phyloP scores from a whole-genome alignment of 331 rosid species.

The Ulmus americana region DNA sequence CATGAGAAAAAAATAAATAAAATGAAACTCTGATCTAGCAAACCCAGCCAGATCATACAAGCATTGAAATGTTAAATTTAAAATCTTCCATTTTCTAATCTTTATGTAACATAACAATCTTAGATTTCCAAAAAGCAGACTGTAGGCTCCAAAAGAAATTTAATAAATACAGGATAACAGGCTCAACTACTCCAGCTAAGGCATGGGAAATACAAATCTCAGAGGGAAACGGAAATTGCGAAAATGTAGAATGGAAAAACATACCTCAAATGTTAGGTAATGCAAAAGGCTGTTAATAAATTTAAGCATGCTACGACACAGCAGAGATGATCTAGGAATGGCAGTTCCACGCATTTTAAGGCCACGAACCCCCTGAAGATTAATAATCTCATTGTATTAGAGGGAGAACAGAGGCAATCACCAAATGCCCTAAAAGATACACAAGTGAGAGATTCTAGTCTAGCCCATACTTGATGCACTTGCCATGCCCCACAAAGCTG shows the following conservation, averaged over 20 bases:
- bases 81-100: not conserved
- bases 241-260: constrained; percentile 27
- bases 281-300: constrained; percentile 86
- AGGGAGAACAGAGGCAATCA: constrained; percentile 7
- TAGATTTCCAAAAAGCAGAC: too few species aligned
- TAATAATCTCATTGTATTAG: constrained; percentile 15
- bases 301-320: constrained; percentile 95
- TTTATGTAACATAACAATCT: too few species aligned
- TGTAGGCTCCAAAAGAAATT: not conserved
- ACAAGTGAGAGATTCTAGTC: constrained; percentile 3
- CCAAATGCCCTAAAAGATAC: constrained; percentile 10
- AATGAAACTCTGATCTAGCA: not conserved
- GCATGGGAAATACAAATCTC: constrained; percentile 3
- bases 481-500: constrained; percentile 99
- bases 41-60: too few species aligned
- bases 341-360: constrained; percentile 81
- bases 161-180: not conserved
- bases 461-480: constrained; percentile 71
- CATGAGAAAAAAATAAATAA: not conserved
- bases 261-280: constrained; percentile 91
- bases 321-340: constrained; percentile 83
- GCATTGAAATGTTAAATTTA: constrained; percentile 2
- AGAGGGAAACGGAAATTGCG: not conserved
- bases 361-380: constrained; percentile 71
- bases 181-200: constrained; percentile 1